Conservation (phyloP, 768 basidiomycete genomes). For the Tylopilus intermedius region DNA sequence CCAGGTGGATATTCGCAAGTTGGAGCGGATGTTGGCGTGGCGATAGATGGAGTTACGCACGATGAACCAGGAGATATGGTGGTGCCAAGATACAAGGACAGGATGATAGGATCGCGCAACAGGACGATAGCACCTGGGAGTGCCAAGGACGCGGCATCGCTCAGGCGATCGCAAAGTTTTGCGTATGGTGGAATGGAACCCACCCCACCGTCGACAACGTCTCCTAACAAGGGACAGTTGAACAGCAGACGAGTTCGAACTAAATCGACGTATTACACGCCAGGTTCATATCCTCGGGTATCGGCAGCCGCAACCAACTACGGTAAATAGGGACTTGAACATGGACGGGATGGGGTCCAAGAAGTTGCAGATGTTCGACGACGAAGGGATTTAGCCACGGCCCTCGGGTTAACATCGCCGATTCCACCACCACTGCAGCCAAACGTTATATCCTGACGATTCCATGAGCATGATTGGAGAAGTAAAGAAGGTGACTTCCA, state of each 20-base stretch:
- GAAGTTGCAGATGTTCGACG: slow-evolving; percentile 34
- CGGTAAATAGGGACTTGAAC: slow-evolving; percentile 32
- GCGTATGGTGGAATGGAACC: slow-evolving; percentile 55
- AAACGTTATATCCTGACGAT: slow-evolving; percentile 65
- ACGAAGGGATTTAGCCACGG: slow-evolving; percentile 38
- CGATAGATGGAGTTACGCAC: slow-evolving; percentile 35
- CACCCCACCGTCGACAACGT: slow-evolving; percentile 36
- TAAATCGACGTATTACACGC: slow-evolving; percentile 63
- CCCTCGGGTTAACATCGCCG: slow-evolving; percentile 33
- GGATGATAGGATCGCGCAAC: slow-evolving; percentile 16
- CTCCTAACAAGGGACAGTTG: slow-evolving; percentile 21
- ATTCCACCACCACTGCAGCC: slow-evolving; percentile 52
- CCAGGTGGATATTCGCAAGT: slow-evolving; percentile 28
- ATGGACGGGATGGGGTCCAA: slow-evolving; percentile 30
- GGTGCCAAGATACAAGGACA: slow-evolving; percentile 32
- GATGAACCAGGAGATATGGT: slow-evolving; percentile 38
- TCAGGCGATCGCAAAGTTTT: slow-evolving; percentile 32
- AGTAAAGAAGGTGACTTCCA: slow-evolving; percentile 23
- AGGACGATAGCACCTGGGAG: slow-evolving; percentile 18
- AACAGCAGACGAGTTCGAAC: slow-evolving; percentile 58
- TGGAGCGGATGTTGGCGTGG: slow-evolving; percentile 30
- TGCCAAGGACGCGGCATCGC: slow-evolving; percentile 17
- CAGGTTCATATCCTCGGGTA: slow-evolving; percentile 49
- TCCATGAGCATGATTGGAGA: slow-evolving; percentile 57
- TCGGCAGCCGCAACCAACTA: slow-evolving; percentile 41